These are phyloP conservation scores for Pleurotus platypus DNA, from an alignment of 768 basidiomycete genomes.

Conservation along the genomic window DNA sequence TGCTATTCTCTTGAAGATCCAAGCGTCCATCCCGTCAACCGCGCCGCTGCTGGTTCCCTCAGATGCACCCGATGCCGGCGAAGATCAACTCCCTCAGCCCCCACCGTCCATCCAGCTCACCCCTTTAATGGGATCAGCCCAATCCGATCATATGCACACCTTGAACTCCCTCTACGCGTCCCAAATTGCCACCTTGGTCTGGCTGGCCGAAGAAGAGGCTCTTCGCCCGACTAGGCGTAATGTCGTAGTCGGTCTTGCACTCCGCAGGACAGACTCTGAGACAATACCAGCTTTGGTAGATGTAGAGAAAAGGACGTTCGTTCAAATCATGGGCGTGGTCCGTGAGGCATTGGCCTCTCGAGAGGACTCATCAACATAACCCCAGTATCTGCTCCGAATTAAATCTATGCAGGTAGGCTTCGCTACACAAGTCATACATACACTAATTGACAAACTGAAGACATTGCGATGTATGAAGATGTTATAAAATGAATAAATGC, in stretches of 20 bases:
- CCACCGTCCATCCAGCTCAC: conserved; percentile 73
- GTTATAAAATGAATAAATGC: conserved; percentile 14
- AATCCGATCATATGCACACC: conserved; percentile 64
- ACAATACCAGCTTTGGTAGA: background rate
- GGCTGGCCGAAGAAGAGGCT: conserved; percentile 47
- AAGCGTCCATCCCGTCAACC: conserved; percentile 71
- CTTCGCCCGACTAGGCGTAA: conserved; percentile 45
- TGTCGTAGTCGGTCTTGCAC: conserved; percentile 74
- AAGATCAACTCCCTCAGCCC: conserved; percentile 47
- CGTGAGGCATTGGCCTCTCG: conserved; percentile 25
- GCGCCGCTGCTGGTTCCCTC: conserved; percentile 41
- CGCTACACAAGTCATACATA: conserved; percentile 3
- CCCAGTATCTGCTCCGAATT: too few relatives aligned
- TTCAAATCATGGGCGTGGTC: conserved; percentile 46
- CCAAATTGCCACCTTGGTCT: conserved; percentile 86
- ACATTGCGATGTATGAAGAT: conserved; percentile 5
- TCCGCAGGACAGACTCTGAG: conserved; percentile 36
- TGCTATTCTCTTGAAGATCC: conserved; percentile 51
- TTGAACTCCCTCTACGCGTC: conserved; percentile 78
- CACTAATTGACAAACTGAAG: conserved; percentile 9
- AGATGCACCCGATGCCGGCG: conserved; percentile 30
- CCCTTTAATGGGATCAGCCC: conserved; percentile 72
- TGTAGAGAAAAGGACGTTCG: conserved; percentile 43
- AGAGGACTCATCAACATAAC: too few relatives aligned
- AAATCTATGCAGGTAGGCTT: background rate